Evolutionary conservation across 192 early-diverging fungal species (phyloP), one percentile per base, ranked within the genome.

Genomic region (Podila minutissima): DNA sequence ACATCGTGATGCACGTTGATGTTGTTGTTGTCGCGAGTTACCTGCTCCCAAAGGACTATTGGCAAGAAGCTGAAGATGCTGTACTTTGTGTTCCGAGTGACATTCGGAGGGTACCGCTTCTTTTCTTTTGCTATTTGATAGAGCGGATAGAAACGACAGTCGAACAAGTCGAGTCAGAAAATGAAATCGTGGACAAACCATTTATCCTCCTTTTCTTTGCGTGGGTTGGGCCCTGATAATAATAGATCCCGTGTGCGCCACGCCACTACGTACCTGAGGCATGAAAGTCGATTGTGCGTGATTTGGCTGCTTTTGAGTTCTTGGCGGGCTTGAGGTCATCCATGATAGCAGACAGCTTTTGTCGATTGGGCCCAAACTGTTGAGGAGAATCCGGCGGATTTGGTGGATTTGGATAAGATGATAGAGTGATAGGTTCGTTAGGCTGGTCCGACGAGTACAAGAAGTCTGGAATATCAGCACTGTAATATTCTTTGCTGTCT

Each of bases 61-160:
- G 94, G 94, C 46, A 96, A 66, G 64, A 96, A 96, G 17, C 90
- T 94, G 31, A 95, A 72, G 11, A 94, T 64, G 76, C 89, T 95
- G 84, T 96, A 96, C 82, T 94, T 94, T 79, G 97, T 95, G 84
- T 97, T 97, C 58, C 90, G 85, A 12, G 97, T 89, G 37, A 94
- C 88, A 83, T 99, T 99, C 5, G 91, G 89, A 24, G 94, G 79
- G 74, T 86, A 94, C 74, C 87, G 86, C 29, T 85, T 83, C 71
- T 87, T 88, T 62, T 81, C 67, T 64, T 86, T 85, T 51, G 83
- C 85, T 90, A 79, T 26, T 35, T 12, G 20, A 0, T 22, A 4
- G 41, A 46, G 15, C 19, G 33, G n/a, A 62, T 9, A 64, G 12
- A 66, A 71, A 73, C 37, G 63, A 28, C 48, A 33, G 62, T 63